Evolutionary conservation across 2,329 filamentous ascomycete genomes (phyloP), one percentile per base, ranked within the genome.

Genomic region (Microcyclosporella mali): DNA sequence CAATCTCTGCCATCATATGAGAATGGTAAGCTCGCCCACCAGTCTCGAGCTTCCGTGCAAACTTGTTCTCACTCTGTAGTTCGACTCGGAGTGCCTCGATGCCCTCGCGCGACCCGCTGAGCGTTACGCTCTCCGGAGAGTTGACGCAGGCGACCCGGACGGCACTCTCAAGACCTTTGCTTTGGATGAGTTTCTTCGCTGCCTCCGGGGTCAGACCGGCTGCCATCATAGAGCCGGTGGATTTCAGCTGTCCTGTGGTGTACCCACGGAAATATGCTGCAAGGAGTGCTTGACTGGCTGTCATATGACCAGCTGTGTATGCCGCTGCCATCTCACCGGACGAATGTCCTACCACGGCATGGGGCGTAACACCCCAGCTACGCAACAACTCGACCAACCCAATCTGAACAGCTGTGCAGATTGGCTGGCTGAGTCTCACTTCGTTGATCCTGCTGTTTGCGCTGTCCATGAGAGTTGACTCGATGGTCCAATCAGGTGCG

Each of bases 361-460:
- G 17, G 3, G 61, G 56, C 7, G 8, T 3, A 9, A 63, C 42
- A 6, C 40, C 43, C 49, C 50, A 57, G 8, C 45, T 33, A 11
- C 10, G 9, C 1, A 74, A 59, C 0, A 68, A 50, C 11, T 71
- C 62, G 0, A 71, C 59, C 0, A 75, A 50, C 0, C 61, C 74
- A 2, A 79, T 62, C 49, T 79, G 77, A 1, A 80, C 32, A 0
- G 75, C 74, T 0, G 75, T 78, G 39, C 70, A 77, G 1, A 76
- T 53, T 0, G 76, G 71, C 47, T 79, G 75, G 0, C 70, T 67
- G 16, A 75, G 50, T 12, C 55, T 53, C 1, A 62, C 51, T n/a
- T 56, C 37, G 9, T 6, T 32, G 12, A 16, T 12, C n/a, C n/a
- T n/a, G n/a, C n/a, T n/a, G n/a, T n/a, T n/a, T n/a, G n/a, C n/a